Base-by-base conservation (phyloP, 176 grass and related monocot genomes). In the Oropetium thomaeum region DNA sequence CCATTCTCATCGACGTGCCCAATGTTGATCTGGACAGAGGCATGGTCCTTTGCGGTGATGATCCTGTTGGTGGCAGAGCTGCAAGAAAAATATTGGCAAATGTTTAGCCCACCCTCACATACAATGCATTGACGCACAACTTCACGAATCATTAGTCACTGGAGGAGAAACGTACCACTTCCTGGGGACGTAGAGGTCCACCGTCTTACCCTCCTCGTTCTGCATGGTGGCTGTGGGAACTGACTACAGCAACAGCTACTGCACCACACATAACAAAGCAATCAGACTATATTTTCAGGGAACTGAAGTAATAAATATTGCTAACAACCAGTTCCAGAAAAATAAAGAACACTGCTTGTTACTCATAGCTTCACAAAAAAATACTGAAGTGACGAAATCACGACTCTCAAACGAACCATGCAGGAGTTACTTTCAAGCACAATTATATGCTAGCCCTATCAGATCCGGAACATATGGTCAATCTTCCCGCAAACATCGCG, bases 161-260 rank as follows among this genome's bases (percentile, higher is more conserved):
- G 4, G 0, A 22, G 49, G 9, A 13, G 25, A 60, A 28, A 9
- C 74, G 0, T 67, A 87, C 85, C 85, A 87, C 79, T 87, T 87
- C 73, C 91, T 90, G 72, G 91, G 91, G 71, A 93, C 76, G 41
- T 93, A 93, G 69, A 93, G 91, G 86, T 93, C 91, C 54, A 93
- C 83, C 78, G 68, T 93, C 26, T 75, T 65, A 35, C 91, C 91
- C 73, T 88, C 91, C 57, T 93, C 91, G 64, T 93, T 93, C 85
- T 94, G 91, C 85, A 87, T 87, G 74, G 59, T 78, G 74, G 27
- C 2, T 73, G 23, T 42, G 23, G 9, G 7, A 23, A 58, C 42
- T n/a, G n/a, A n/a, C n/a, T 26, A 77, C 73, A 13, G 70, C 79
- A 87, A n/a, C 31, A 78, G 74, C 39, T 1, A 73, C 67, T 78